Evolutionary conservation across 805 yeast species (phyloP).

Genomic region (Blastobotrys americana): DNA sequence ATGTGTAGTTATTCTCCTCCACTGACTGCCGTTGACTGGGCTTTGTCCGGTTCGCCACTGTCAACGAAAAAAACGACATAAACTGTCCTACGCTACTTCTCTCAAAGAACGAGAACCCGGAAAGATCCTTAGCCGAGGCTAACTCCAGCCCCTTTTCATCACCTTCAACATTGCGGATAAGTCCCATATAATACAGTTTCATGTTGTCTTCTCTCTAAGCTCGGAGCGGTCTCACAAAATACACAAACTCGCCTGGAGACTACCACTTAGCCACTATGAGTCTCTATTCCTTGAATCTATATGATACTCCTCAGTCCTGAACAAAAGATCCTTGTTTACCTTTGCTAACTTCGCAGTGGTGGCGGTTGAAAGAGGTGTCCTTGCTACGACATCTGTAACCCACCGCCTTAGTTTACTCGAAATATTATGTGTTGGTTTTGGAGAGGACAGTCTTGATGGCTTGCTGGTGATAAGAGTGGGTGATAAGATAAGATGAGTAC

Average conservation of each 20-base stretch:
- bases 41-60: constrained; percentile 80
- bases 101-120: constrained; percentile 86
- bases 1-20: constrained; percentile 85
- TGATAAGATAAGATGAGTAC: too few relatives aligned
- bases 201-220: too few relatives aligned
- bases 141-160: constrained; percentile 65
- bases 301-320: not conserved
- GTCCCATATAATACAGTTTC: constrained; percentile 90
- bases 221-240: too few relatives aligned
- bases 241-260: not conserved
- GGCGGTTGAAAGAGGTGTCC: too few relatives aligned
- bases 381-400: too few relatives aligned
- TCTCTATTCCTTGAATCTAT: not conserved
- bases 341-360: too few relatives aligned
- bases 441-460: too few relatives aligned
- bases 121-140: constrained; percentile 70
- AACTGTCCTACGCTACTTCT: constrained; percentile 77
- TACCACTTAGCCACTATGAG: not conserved
- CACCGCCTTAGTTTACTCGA: too few relatives aligned
- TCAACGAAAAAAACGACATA: constrained; percentile 88
- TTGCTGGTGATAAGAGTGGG: too few relatives aligned
- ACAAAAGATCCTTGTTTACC: not conserved
- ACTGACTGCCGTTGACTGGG: constrained; percentile 91
- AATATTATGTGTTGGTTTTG: too few relatives aligned
- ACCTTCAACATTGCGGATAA: constrained; percentile 54